These are phyloP conservation scores for Vaccinium vitisidaea DNA, from an alignment of 148 eudicot genomes.

Conservation along the genomic window DNA sequence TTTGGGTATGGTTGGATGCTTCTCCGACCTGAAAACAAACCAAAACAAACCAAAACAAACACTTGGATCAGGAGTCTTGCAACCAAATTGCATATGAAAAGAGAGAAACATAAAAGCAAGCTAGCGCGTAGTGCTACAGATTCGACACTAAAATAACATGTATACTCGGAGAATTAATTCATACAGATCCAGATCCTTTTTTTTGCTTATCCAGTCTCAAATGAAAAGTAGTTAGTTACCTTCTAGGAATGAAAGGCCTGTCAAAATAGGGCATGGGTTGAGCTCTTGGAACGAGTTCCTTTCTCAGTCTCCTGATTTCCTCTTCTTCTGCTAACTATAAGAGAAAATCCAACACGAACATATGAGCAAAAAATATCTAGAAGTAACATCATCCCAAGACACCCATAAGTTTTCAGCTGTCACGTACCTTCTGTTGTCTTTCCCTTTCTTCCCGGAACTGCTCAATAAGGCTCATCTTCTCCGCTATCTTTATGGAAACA, in stretches of 20 bases:
- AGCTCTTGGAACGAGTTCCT: conserved; percentile 89
- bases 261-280: conserved; percentile 98
- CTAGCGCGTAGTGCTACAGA: neutral
- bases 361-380: neutral
- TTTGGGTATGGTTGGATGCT: conserved; percentile 77
- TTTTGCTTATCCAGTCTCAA: too few species aligned
- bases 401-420: neutral
- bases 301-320: conserved; percentile 75
- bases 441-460: conserved; percentile 72
- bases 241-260: conserved; percentile 84
- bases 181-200: too few species aligned
- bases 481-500: conserved; percentile 50
- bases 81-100: neutral
- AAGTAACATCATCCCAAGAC: neutral
- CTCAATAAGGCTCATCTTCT: conserved; percentile 58
- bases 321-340: conserved; percentile 77
- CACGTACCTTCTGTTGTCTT: conserved; percentile 73
- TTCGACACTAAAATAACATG: too few species aligned
- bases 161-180: too few species aligned
- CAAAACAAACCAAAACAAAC: neutral
- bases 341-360: conserved; percentile 3
- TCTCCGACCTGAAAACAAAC: conserved; percentile 50
- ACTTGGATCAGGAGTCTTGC: neutral
- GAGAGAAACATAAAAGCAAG: neutral
- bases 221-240: conserved; percentile 33